These are phyloP conservation scores for Kockovaella imperatae DNA, from an alignment of 768 basidiomycete species.

Conservation along the genomic window DNA sequence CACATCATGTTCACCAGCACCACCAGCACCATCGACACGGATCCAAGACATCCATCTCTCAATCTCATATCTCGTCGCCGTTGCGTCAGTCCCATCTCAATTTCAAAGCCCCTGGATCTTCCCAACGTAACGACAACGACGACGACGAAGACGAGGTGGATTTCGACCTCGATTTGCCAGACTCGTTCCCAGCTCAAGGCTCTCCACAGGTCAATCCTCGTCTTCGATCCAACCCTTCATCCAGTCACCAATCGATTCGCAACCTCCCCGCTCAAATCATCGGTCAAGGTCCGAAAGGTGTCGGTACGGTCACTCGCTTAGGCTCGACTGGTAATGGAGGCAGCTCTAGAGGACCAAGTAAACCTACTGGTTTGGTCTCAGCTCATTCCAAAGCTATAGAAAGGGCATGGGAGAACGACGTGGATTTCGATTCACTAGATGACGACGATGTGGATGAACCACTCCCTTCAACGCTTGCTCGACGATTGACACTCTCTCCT, in stretches of 20 bases:
- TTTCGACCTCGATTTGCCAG: conserved; percentile 9
- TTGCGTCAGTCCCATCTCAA: conserved; percentile 5
- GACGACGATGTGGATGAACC: conserved; percentile 6
- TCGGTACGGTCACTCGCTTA: too few relatives aligned
- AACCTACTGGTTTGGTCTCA: too few relatives aligned
- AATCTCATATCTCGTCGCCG: conserved; percentile 4
- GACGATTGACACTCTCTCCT: not conserved
- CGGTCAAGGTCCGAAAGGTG: too few relatives aligned
- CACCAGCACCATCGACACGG: not conserved
- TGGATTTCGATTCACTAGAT: conserved; percentile 15
- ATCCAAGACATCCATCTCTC: not conserved
- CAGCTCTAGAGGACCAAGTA: too few relatives aligned
- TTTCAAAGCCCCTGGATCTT: not conserved
- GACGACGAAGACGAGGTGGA: conserved; percentile 5
- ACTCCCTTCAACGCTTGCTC: not conserved
- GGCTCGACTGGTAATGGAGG: too few relatives aligned
- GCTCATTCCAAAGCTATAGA: too few relatives aligned
- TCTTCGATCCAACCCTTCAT: not conserved
- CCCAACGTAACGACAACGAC: not conserved
- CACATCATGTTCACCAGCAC: conserved; percentile 2
- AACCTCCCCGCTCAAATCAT: too few relatives aligned
- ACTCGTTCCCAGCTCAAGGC: conserved; percentile 7
- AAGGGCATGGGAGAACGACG: not conserved
- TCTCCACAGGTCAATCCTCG: not conserved
- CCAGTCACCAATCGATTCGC: not conserved